Conservation (phyloP, 176 grass and related monocot species). For the bread wheat (Triticum aestivum) region IWGSC_CS_RefSeq_v2.1 NC_057797.1:58701830-58702329, state of each 20-base stretch:
- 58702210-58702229: constrained; percentile 18
- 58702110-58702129: not conserved
- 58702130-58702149: not conserved
- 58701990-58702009: not conserved
- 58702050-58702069: not conserved
- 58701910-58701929: no score
- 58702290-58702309: not conserved
- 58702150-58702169: not conserved
- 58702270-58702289: not conserved
- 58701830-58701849: no score
- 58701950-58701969: no score
- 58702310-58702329: no score
- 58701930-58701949: no score
- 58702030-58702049: not conserved
- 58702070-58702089: not conserved
- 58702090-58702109: not conserved
- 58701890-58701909: no score
- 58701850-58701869: no score
- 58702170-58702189: not conserved
- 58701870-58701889: no score
- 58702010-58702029: not conserved
- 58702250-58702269: not conserved
- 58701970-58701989: no score
- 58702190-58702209: not conserved
- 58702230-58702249: no score